Evolutionary conservation across 345 rosid species (phyloP).

Genomic region (Citropsis articulata): DNA sequence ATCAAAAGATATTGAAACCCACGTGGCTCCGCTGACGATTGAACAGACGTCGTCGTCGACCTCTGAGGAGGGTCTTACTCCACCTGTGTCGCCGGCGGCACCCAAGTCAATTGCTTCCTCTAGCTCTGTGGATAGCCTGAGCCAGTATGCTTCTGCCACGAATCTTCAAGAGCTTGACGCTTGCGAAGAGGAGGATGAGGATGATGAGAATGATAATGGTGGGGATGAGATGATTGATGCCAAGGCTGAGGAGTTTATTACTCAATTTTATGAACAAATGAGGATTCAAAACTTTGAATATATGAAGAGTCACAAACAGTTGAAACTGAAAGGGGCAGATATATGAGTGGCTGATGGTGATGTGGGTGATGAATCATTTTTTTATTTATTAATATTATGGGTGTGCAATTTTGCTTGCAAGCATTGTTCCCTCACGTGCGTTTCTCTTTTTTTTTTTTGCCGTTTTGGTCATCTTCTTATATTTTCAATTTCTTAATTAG

Average conservation of each 20-base stretch:
- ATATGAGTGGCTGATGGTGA: not conserved
- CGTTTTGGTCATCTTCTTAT: not conserved
- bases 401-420: not conserved
- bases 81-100: slow-evolving; percentile 18
- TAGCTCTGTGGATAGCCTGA: slow-evolving; percentile 16
- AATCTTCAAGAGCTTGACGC: slow-evolving; percentile 37
- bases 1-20: not conserved
- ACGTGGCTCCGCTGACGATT: not conserved
- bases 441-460: too few species aligned
- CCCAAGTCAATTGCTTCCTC: slow-evolving; percentile 7
- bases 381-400: not conserved
- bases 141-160: slow-evolving; percentile 50
- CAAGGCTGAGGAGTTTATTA: slow-evolving; percentile 74
- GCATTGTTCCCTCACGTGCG: not conserved
- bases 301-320: not conserved
- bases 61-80: slow-evolving; percentile 27
- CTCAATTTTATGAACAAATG: slow-evolving; percentile 55
- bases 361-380: not conserved
- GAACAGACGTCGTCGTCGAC: slow-evolving; percentile 1
- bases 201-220: slow-evolving; percentile 18
- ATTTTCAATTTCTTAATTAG: not conserved
- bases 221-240: slow-evolving; percentile 67
- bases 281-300: slow-evolving; percentile 34
- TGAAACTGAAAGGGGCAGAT: not conserved
- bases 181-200: slow-evolving; percentile 23